Evolutionary conservation across 176 grass and related monocot species (phyloP), one percentile per base, ranked within the genome.

Genomic region (Calamus simplicifolius): DNA sequence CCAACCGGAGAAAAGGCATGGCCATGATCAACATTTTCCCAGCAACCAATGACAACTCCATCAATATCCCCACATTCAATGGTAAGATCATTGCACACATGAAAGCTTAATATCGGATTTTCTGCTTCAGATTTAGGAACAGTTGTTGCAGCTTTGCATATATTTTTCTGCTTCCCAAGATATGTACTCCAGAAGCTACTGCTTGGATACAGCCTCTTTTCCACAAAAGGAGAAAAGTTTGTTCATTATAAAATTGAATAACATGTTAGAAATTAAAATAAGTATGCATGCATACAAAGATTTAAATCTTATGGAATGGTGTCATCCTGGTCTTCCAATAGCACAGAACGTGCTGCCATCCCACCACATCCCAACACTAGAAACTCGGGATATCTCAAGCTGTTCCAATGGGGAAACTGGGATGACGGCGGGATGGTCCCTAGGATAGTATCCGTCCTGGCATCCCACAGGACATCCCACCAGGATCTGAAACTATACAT

Each of bases 51-150:
- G 63, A 85, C 82, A 71, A 73, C 78, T 82, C 87, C 92, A 69
- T 96, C 83, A 78, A 96, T 68, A 78, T 96, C 92, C 60, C 83
- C 92, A 56, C 86, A 96, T 68, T 79, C 78, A 80, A 96, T 59
- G 67, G 55, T 54, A 48, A 54, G 48, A 19, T 56, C 14, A 21
- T 77, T 66, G 10, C 50, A 27, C 26, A 90, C 65, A 63, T 77
- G 51, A 56, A 96, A 77, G 61, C 52, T 38, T 62, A 96, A 76
- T 67, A 58, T 51, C 70, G 65, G 49, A 54, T 79, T 70, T 72
- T 87, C 80, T 72, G 81, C 66, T 79, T 82, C 75, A 64, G 80
- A 73, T 38, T 77, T 65, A 64, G 78, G 69, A 72, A 69, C 52
- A 72, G 66, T 68, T n/a, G 80, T 78, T 64, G 62, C 56, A 75